phyloP scores from a whole-genome alignment of 805 yeast species.

The Jamesozyma piceae region DNA sequence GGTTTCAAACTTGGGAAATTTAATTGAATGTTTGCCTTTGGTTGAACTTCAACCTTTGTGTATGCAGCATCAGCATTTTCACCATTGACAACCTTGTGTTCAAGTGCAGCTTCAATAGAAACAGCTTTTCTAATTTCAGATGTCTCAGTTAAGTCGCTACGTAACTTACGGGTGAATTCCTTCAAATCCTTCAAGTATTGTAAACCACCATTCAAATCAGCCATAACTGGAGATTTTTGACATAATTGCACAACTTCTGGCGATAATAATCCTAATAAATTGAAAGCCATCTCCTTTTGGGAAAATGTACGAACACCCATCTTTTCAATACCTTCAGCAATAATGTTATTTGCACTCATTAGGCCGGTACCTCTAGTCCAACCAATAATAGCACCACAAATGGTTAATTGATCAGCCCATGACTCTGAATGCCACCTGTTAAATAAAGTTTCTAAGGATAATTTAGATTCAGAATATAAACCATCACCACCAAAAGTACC shows the following conservation, averaged over 20 bases:
- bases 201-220: constrained; percentile 97
- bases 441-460: constrained; percentile 89
- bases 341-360: constrained; percentile 93
- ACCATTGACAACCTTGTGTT: constrained; percentile 74
- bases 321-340: constrained; percentile 94
- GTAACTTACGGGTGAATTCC: constrained; percentile 71
- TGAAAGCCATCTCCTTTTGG: constrained; percentile 98
- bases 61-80: constrained; percentile 80
- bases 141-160: constrained; percentile 62
- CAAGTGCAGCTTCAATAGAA: constrained; percentile 84
- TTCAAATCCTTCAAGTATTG: constrained; percentile 87
- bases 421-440: constrained; percentile 98
- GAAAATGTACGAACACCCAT: constrained; percentile 96
- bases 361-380: constrained; percentile 99
- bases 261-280: constrained; percentile 85
- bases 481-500: constrained; percentile 99
- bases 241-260: constrained; percentile 78
- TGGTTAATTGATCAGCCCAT: constrained; percentile 88
- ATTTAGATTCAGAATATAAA: constrained; percentile 93
- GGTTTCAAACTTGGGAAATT: constrained; percentile 84
- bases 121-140: constrained; percentile 94
- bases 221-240: constrained; percentile 91
- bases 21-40: constrained; percentile 90
- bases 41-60: constrained; percentile 67
- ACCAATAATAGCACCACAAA: constrained; percentile 98